Conservation (phyloP, 2,329 filamentous ascomycete genomes). For the Colletotrichum incanum region DNA sequence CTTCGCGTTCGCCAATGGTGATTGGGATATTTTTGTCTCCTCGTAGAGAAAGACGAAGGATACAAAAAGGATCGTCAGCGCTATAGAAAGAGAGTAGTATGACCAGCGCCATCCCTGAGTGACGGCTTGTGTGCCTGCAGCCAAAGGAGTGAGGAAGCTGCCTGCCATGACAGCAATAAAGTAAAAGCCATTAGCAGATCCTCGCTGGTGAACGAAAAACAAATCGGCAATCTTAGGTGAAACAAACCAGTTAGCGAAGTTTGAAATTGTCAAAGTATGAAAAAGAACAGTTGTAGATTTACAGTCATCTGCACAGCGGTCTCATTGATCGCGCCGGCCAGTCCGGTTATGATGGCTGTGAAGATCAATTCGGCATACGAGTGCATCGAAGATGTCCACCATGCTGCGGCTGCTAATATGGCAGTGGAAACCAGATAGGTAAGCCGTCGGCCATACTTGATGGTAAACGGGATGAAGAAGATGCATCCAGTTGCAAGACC, state of each 20-base stretch:
- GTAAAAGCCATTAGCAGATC: slow-evolving; percentile 52
- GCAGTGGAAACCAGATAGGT: slow-evolving; percentile 48
- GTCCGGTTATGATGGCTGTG: slow-evolving; percentile 48
- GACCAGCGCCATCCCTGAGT: slow-evolving; percentile 52
- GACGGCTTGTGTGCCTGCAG: slow-evolving; percentile 47
- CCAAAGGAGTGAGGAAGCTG: slow-evolving; percentile 49
- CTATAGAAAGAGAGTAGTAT: slow-evolving; percentile 48
- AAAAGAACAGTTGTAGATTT: neutral
- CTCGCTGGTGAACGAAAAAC: slow-evolving; percentile 52
- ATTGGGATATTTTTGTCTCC: slow-evolving; percentile 50
- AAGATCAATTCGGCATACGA: slow-evolving; percentile 35
- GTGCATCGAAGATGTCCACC: slow-evolving; percentile 38
- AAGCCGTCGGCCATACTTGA: slow-evolving; percentile 54
- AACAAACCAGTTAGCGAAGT: slow-evolving; percentile 12
- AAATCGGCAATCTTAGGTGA: slow-evolving; percentile 48
- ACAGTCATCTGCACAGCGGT: slow-evolving; percentile 56
- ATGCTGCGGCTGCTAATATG: slow-evolving; percentile 39
- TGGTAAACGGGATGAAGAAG: slow-evolving; percentile 53
- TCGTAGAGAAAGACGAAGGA: slow-evolving; percentile 48
- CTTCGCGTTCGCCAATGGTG: slow-evolving; percentile 39
- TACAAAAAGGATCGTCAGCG: slow-evolving; percentile 46
- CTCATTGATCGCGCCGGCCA: slow-evolving; percentile 58
- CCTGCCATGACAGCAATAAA: slow-evolving; percentile 51
- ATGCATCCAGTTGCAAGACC: slow-evolving; percentile 54
- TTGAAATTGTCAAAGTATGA: neutral